Conservation (phyloP, 768 basidiomycete genomes). For the Macrolepiota dolichaula region DNA sequence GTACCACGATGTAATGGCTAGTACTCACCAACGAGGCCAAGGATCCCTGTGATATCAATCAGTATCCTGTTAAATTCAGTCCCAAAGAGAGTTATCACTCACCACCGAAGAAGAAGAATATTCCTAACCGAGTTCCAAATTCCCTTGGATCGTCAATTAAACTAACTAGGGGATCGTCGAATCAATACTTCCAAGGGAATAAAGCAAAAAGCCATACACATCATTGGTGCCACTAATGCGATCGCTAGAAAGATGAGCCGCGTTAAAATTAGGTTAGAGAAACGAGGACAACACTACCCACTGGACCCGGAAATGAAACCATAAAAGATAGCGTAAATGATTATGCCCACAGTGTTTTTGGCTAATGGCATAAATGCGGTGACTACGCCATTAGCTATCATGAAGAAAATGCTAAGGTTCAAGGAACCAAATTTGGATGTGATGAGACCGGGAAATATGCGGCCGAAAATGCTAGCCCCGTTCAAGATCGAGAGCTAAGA, state of each 20-base stretch:
- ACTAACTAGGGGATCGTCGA: constrained; percentile 17
- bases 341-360: constrained; percentile 26
- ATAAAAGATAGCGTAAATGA: constrained; percentile 38
- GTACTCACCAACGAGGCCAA: constrained; percentile 34
- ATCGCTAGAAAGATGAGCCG: constrained; percentile 14
- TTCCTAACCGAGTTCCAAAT: constrained; percentile 45
- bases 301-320: constrained; percentile 46
- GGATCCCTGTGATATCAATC: constrained; percentile 15
- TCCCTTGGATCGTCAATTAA: constrained; percentile 39
- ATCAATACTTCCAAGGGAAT: background rate
- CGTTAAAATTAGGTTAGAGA: constrained; percentile 6
- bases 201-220: constrained; percentile 20
- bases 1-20: background rate
- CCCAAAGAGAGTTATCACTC: background rate
- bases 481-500: constrained; percentile 51
- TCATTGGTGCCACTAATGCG: constrained; percentile 25
- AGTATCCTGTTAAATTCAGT: background rate
- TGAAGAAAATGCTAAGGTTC: constrained; percentile 35
- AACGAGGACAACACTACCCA: constrained; percentile 14
- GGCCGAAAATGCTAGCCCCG: constrained; percentile 47
- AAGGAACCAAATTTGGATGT: constrained; percentile 40
- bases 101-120: constrained; percentile 43
- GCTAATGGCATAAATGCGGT: constrained; percentile 41
- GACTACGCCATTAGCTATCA: constrained; percentile 29
- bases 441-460: constrained; percentile 42